These are phyloP conservation scores for Kwoniella mangroviensis DNA, from an alignment of 768 basidiomycete genomes.

Conservation along the genomic window DNA sequence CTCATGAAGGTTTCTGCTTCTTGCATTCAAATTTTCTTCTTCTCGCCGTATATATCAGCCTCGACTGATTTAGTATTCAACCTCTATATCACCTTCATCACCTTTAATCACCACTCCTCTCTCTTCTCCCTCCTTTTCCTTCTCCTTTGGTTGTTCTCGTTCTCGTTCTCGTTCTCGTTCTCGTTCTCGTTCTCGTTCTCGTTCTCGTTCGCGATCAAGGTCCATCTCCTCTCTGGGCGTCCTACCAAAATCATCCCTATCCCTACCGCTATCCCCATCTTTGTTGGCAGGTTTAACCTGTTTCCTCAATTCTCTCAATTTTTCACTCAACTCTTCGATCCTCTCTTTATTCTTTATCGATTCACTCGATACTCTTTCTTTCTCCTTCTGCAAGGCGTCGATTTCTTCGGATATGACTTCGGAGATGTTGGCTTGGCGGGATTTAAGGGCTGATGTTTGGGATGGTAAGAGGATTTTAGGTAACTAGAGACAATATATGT, in stretches of 20 bases:
- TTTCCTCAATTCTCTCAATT: constrained; percentile 38
- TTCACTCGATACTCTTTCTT: constrained; percentile 20
- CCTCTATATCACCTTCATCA: constrained; percentile 52
- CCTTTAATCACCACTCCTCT: constrained; percentile 41
- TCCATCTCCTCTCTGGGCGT: constrained; percentile 38
- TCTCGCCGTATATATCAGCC: neutral
- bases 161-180: too few relatives aligned
- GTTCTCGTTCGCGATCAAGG: constrained; percentile 13
- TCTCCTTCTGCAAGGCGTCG: constrained; percentile 34
- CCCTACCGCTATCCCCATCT: constrained; percentile 3
- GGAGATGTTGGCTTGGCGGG: constrained; percentile 40
- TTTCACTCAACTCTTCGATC: constrained; percentile 37
- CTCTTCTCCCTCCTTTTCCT: constrained; percentile 24
- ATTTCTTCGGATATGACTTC: constrained; percentile 46
- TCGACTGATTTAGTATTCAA: constrained; percentile 38
- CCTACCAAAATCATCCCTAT: constrained; percentile 38
- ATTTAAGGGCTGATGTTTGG: constrained; percentile 44
- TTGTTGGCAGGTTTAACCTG: constrained; percentile 31
- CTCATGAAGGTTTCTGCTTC: too few relatives aligned
- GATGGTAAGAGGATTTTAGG: constrained; percentile 52
- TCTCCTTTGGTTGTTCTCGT: too few relatives aligned
- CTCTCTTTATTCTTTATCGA: constrained; percentile 29
- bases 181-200: too few relatives aligned
- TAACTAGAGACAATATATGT: constrained; percentile 24
- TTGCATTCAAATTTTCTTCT: too few relatives aligned